Evolutionary conservation across 2,329 filamentous ascomycete species (phyloP).

Genomic region (Coleophoma eucalyptorum): DNA sequence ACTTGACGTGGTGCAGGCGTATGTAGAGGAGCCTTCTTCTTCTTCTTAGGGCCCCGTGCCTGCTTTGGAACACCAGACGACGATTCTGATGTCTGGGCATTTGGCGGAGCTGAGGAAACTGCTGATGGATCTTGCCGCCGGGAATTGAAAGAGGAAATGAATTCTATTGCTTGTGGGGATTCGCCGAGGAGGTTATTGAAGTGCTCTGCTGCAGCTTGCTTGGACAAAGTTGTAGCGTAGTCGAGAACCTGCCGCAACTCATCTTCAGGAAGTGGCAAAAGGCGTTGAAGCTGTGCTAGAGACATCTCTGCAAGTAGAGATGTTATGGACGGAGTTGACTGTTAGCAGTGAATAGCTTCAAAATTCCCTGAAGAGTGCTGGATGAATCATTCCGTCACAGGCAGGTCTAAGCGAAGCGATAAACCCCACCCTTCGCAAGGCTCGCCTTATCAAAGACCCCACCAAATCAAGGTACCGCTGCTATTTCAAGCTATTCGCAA

Average conservation of each 20-base stretch:
- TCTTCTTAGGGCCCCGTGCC: constrained; percentile 49
- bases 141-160: constrained; percentile 73
- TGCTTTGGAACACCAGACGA: constrained; percentile 40
- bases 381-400: neutral
- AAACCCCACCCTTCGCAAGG: too few species aligned
- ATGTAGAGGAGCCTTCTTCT: constrained; percentile 53
- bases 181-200: constrained; percentile 87
- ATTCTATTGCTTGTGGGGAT: constrained; percentile 69
- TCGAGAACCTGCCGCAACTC: constrained; percentile 81
- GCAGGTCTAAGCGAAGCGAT: too few species aligned
- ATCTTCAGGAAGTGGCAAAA: constrained; percentile 81
- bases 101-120: constrained; percentile 5
- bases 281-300: constrained; percentile 67
- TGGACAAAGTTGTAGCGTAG: constrained; percentile 75
- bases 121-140: constrained; percentile 43
- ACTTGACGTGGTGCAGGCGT: constrained; percentile 60
- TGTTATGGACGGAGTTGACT: neutral
- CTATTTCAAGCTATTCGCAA: neutral
- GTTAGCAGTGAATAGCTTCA: neutral
- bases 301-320: constrained; percentile 27
- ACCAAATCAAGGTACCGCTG: too few species aligned
- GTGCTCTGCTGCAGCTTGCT: constrained; percentile 74
- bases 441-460: too few species aligned
- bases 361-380: too few species aligned
- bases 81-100: constrained; percentile 4